Conservation (phyloP, 1,284 basidiomycete species). For the Austroboletus novae-zelandiae region DNA sequence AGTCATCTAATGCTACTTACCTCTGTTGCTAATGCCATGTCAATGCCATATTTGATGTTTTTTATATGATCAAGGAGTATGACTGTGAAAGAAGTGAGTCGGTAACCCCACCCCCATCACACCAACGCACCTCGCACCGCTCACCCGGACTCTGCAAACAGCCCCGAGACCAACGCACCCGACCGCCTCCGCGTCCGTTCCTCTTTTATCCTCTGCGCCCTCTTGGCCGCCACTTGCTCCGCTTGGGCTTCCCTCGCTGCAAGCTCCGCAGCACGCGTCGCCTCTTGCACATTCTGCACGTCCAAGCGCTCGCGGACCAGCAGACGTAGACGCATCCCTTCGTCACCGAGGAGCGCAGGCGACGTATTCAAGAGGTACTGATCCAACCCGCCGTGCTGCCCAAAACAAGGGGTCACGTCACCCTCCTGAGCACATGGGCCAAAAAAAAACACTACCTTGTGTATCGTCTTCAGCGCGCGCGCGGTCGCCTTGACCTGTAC, state of each 20-base stretch:
- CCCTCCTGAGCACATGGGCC: neutral
- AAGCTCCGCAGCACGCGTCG: slow-evolving; percentile 14
- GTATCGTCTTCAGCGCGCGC: slow-evolving; percentile 72
- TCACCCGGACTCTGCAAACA: slow-evolving; percentile 12
- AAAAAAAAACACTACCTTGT: slow-evolving; percentile 54
- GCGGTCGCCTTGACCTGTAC: slow-evolving; percentile 72
- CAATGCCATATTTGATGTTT: no score
- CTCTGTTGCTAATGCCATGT: neutral
- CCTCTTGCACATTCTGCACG: slow-evolving; percentile 22
- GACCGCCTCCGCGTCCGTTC: slow-evolving; percentile 9
- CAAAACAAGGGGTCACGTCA: neutral
- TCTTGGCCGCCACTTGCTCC: slow-evolving; percentile 12
- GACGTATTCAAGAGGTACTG: slow-evolving; percentile 71
- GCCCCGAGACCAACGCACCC: slow-evolving; percentile 14
- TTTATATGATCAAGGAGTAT: no score
- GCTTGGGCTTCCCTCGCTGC: slow-evolving; percentile 17
- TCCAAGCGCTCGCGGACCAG: neutral
- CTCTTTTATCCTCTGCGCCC: slow-evolving; percentile 4
- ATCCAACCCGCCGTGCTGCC: slow-evolving; percentile 75
- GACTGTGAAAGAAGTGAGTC: no score
- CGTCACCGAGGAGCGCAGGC: slow-evolving; percentile 60
- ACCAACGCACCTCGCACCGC: no score
- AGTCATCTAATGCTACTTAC: slow-evolving; percentile 9
- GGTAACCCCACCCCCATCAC: no score
- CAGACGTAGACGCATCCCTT: neutral